A percentile compares a stretch with the other conserved stretches of the same genome.
These are phyloP conservation scores for Cryptosporidium felis DNA, from an alignment of 169 alveolate species.

Conservation along the genomic window DNA sequence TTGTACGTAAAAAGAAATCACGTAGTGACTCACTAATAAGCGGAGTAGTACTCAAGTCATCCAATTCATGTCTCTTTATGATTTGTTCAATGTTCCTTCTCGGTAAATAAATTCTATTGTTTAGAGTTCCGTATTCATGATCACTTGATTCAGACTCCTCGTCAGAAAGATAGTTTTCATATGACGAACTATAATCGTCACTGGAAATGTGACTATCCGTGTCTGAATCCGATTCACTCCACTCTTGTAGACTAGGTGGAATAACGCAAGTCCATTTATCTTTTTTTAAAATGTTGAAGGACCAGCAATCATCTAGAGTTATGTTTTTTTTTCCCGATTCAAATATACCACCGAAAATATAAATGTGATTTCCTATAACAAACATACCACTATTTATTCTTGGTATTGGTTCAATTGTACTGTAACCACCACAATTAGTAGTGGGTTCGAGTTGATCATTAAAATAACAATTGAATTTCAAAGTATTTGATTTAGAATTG, in stretches of 20 bases:
- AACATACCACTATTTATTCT: slow-evolving; percentile 78
- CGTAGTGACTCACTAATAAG: slow-evolving; percentile 76
- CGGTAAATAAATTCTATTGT: background rate
- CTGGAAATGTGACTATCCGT: background rate
- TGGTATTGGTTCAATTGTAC: slow-evolving; percentile 73
- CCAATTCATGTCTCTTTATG: slow-evolving; percentile 41
- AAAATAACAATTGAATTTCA: too few species aligned
- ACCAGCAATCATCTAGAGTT: slow-evolving; percentile 83
- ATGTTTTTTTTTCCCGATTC: slow-evolving; percentile 79
- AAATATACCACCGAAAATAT: slow-evolving; percentile 81
- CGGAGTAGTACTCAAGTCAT: slow-evolving; percentile 75
- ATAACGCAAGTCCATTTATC: slow-evolving; percentile 79
- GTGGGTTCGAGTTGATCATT: too few species aligned
- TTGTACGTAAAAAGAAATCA: slow-evolving; percentile 81
- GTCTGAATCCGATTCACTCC: background rate
- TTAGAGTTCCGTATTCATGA: background rate
- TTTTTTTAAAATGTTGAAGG: slow-evolving; percentile 75
- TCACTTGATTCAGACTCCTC: slow-evolving; percentile 23
- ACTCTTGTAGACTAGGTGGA: slow-evolving; percentile 4
- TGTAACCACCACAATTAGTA: background rate
- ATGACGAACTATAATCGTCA: background rate
- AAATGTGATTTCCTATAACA: slow-evolving; percentile 73
- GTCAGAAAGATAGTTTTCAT: background rate
- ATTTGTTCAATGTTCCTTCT: background rate
- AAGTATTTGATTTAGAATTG: too few species aligned